Base-by-base conservation (phyloP, 352 stramenopile genomes). In the Phytophthora syringae region DNA sequence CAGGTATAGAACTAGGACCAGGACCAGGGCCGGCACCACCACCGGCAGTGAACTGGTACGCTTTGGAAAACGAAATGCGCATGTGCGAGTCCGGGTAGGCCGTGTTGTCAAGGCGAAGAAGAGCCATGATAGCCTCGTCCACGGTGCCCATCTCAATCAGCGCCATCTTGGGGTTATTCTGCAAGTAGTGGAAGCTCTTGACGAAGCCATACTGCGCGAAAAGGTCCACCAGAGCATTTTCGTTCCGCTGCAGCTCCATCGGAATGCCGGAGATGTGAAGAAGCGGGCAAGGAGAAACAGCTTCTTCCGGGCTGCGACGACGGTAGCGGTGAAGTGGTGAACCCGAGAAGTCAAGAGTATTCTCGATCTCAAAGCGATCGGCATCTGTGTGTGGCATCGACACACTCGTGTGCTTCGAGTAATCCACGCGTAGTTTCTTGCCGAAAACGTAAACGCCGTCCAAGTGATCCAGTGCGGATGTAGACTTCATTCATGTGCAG, bases 21-120 rank as follows among this genome's bases (percentile, higher is more conserved):
- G 64, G 42, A 55, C 47, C 51, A 37, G 40, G 28, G 22, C 52
- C 43, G 13, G 51, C 28, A 5, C 50, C 44, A 28, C 64, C 59
- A 16, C 50, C 54, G 20, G 25, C 52, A 53, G 64, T 47, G 43
- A 76, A 77, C 61, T 82, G 74, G 53, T 77, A 87, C 22, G 74
- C 72, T 70, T 89, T 93, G 57, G 84, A 90, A 69, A 94, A 94
- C 40, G 84, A 92, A 43, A 94, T 80, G 52, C 86, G 86, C 69
- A 94, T 85, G 59, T 85, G 73, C 50, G 81, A 88, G 60, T 92
- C 86, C 21, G 83, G 80, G 59, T 82, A 90, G 52, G 73, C 63
- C 61, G 87, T 70, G 53, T 94, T 93, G 72, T 94, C 84, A 28
- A 92, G 65, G 13, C 60, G 64, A 27, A 94, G 24, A 21, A 94